Evolutionary conservation across 2,329 filamentous ascomycete species (phyloP).

Genomic region (Alternaria atra): DNA sequence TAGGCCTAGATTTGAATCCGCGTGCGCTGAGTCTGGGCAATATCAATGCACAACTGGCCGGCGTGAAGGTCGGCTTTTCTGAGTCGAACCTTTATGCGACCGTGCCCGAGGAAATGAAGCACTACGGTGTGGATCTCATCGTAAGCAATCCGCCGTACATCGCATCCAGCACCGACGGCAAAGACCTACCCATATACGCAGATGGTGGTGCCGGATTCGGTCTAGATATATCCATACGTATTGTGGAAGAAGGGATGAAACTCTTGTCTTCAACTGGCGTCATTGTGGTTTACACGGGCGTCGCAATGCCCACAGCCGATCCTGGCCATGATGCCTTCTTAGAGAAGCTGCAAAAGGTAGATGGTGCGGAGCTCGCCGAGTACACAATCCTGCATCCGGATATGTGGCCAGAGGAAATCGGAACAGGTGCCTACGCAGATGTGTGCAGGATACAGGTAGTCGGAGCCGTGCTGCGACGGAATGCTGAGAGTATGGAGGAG

Average conservation of each 20-base stretch:
- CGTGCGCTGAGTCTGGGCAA: constrained; percentile 26
- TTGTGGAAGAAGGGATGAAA: constrained; percentile 31
- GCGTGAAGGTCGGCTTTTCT: constrained; percentile 20
- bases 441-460: constrained; percentile 38
- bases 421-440: constrained; percentile 31
- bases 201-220: constrained; percentile 36
- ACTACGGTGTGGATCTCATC: constrained; percentile 28
- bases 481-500: not conserved
- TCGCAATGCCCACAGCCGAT: constrained; percentile 27
- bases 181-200: constrained; percentile 36
- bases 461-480: constrained; percentile 27
- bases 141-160: constrained; percentile 40
- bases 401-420: constrained; percentile 40
- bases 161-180: constrained; percentile 28
- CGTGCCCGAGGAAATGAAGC: constrained; percentile 17
- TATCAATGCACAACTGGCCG: constrained; percentile 29
- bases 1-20: constrained; percentile 34
- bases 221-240: constrained; percentile 30
- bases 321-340: constrained; percentile 31
- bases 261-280: constrained; percentile 25
- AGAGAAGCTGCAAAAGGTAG: constrained; percentile 23
- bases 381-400: constrained; percentile 36
- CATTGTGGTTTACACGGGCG: constrained; percentile 35
- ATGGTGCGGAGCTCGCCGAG: constrained; percentile 22
- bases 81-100: constrained; percentile 34